Evolutionary conservation across 495 filamentous ascomycete genomes (phyloP).

Genomic region (Penicillium odoratum): DNA sequence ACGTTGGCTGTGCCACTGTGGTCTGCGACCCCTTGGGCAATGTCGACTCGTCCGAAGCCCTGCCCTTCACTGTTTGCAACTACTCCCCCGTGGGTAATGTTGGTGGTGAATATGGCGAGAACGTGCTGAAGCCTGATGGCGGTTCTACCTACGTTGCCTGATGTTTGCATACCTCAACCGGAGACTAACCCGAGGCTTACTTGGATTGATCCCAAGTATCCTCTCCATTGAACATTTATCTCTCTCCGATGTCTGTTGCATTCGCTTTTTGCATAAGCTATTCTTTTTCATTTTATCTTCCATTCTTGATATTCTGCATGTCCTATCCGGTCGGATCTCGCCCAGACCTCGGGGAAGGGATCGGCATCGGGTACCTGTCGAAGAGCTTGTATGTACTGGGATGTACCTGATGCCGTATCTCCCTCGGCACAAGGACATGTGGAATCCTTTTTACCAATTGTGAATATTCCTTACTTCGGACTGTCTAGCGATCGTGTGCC

Average conservation of each 20-base stretch:
- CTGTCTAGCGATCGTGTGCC: constrained; percentile 23
- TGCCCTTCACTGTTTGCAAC: constrained; percentile 82
- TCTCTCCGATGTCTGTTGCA: constrained; percentile 3
- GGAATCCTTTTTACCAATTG: constrained; percentile 33
- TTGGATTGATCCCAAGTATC: not conserved
- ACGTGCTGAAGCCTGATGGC: constrained; percentile 58
- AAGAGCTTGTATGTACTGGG: constrained; percentile 26
- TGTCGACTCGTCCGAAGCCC: constrained; percentile 44
- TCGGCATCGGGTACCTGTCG: constrained; percentile 10
- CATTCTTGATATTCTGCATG: constrained; percentile 29
- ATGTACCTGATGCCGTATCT: constrained; percentile 14
- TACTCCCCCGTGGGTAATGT: constrained; percentile 75
- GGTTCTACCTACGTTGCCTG: constrained; percentile 14
- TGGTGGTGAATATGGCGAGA: constrained; percentile 60
- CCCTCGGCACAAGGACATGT: constrained; percentile 20
- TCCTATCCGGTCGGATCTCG: constrained; percentile 9
- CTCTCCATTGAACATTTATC: not conserved
- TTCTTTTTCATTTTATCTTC: constrained; percentile 17
- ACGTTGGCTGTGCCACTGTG: constrained; percentile 72
- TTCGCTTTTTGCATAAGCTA: constrained; percentile 16
- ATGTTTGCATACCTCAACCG: not conserved
- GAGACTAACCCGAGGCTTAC: not conserved
- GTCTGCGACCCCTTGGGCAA: constrained; percentile 53
- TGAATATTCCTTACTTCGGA: constrained; percentile 36
- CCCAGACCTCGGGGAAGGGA: constrained; percentile 12